Percentiles rank a stretch among this genome's conserved stretches.
Evolutionary conservation across 148 eudicot genomes (phyloP).

Genomic region (Chenopodium berlandieri): DNA sequence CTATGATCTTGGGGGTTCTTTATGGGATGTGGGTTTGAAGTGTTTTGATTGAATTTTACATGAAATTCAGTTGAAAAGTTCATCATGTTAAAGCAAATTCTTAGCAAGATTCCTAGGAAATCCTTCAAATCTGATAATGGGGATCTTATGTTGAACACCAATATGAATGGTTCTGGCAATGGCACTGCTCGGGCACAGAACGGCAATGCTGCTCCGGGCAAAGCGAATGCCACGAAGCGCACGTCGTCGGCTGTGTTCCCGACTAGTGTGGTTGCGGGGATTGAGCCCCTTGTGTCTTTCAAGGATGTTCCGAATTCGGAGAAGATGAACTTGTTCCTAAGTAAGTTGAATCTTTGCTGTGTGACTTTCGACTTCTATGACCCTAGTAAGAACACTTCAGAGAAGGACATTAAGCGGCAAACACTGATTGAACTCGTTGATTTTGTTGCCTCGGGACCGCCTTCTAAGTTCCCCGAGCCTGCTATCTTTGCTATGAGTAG

Average conservation of each 20-base stretch:
- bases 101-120: constrained; percentile 69
- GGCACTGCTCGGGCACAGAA: constrained; percentile 33
- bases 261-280: constrained; percentile 59
- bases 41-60: constrained; percentile 20
- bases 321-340: constrained; percentile 75
- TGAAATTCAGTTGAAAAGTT: constrained; percentile 11
- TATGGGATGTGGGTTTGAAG: constrained; percentile 16
- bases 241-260: constrained; percentile 89
- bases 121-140: constrained; percentile 51
- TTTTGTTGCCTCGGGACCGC: constrained; percentile 59
- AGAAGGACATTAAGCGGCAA: constrained; percentile 70
- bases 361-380: constrained; percentile 74
- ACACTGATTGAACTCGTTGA: constrained; percentile 77
- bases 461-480: constrained; percentile 66
- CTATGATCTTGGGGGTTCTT: constrained; percentile 24
- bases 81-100: constrained; percentile 81
- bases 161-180: constrained; percentile 26
- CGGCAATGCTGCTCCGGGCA: constrained; percentile 36
- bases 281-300: constrained; percentile 75
- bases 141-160: constrained; percentile 30
- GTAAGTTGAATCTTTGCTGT: constrained; percentile 88
- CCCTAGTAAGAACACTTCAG: constrained; percentile 49
- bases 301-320: constrained; percentile 78
- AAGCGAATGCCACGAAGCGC: constrained; percentile 40
- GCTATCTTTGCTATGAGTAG: constrained; percentile 77